phyloP scores from a whole-genome alignment of 371 early-diverging fungal genomes.

The Apophysomyces trapeziformis region DNA sequence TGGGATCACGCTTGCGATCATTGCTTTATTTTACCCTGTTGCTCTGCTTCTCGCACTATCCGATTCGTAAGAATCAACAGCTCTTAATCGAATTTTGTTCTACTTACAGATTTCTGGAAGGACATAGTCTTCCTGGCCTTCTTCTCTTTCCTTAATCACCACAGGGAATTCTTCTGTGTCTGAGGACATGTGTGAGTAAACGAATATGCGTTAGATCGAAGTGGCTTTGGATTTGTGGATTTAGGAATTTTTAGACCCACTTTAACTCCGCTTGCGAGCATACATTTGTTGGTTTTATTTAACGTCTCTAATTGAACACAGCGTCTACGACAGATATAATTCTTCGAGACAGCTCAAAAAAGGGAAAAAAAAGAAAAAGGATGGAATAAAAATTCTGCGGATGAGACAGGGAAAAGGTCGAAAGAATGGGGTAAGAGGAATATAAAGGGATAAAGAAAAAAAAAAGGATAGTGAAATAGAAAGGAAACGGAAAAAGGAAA shows the following conservation, averaged over 20 bases:
- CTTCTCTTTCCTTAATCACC: conserved; percentile 18
- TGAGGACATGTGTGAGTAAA: not conserved
- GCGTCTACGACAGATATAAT: too few relatives aligned
- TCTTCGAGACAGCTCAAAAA: too few relatives aligned
- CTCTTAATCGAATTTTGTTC: not conserved
- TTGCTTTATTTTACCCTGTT: conserved; percentile 13
- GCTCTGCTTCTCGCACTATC: conserved; percentile 1
- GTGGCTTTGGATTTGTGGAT: not conserved
- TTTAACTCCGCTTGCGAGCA: not conserved
- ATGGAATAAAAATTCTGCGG: too few relatives aligned
- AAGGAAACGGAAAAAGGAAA: too few relatives aligned
- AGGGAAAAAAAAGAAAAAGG: too few relatives aligned
- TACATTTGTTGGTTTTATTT: too few relatives aligned
- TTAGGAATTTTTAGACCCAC: not conserved
- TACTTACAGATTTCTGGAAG: conserved; percentile 24
- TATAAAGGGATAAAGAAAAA: too few relatives aligned
- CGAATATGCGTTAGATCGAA: not conserved
- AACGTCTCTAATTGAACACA: too few relatives aligned
- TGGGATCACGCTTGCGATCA: too few relatives aligned
- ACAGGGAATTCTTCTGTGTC: conserved; percentile 13
- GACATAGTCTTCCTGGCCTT: conserved; percentile 19
- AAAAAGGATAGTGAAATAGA: too few relatives aligned
- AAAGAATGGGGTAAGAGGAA: too few relatives aligned
- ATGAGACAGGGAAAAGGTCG: too few relatives aligned
- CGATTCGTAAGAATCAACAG: not conserved